Evolutionary conservation across 2,329 filamentous ascomycete species (phyloP), one percentile per base, ranked within the genome.

Genomic region (Mycosphaerella arachidis): DNA sequence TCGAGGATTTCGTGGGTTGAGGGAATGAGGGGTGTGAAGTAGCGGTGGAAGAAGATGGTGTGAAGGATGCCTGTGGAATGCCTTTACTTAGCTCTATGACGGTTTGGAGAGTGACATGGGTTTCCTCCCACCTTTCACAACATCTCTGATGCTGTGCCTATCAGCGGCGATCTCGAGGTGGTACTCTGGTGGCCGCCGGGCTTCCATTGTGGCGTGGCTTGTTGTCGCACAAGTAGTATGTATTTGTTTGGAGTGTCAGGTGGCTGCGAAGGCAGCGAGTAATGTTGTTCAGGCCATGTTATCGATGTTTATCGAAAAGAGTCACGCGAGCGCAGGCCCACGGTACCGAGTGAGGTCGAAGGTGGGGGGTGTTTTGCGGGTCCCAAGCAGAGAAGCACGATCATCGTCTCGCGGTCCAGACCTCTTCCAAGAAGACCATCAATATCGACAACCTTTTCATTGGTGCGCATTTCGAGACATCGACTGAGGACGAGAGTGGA

Each of bases 41-140:
- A 96, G 72, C 94, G 89, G 79, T 97, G 92, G 83, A 97, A 97
- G 85, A 97, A 99, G 75, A 97, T 97, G 54, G 92, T 95, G 76
- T 97, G 92, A 53, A 97, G 84, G 74, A 97, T 90, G 65, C 90
- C 93, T 96, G 54, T 1, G n/a, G 8, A 24, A n/a, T 27, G 43
- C 18, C 51, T 60, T 31, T 31, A 3, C 2, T 37, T 18, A 35
- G 18, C 29, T 31, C 12, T 7, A 30, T 8, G 6, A 31, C 12
- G 18, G 37, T 16, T 1, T 48, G 18, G 16, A 27, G 37, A 48
- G 46, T 45, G 24, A 24, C 24, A 56, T 29, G 24, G 2, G 24
- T 12, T 52, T 24, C 33, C n/a, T 24, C 45, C 48, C 45, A 71
- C 92, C 93, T 86, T 93, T 92, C 64, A 97, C 87, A 57, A 97